Evolutionary conservation across 139 green algal genomes (phyloP), one percentile per base, ranked within the genome.

Genomic region (Yamagishiella unicocca): DNA sequence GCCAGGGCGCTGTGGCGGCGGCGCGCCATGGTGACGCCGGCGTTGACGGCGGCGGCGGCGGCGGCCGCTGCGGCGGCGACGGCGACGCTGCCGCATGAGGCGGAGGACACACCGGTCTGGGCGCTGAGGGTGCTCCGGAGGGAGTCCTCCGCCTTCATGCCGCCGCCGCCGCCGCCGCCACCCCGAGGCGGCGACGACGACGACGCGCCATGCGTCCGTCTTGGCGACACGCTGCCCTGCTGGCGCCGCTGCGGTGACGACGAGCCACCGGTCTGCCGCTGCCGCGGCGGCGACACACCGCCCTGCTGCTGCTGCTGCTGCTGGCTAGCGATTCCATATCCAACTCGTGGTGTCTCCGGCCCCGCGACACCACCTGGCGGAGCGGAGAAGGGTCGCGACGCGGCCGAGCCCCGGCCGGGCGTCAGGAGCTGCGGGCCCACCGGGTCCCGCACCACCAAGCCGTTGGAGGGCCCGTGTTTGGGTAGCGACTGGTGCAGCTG

Each of bases 361-460:
- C 38, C 29, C 29, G 62, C 62, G 62, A 71, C 19, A 58, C 38
- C 58, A 10, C 54, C 58, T 5, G 77, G 55, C 4, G 40, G 40
- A 4, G 77, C 77, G 0, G 77, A 84, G 12, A 84, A 42, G 5
- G 77, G 77, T 10, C 77, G 37, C n/a, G 75, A 22, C 50, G 22
- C 12, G 24, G 31, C 73, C 43, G 35, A 8, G 43, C 42, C 19
- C 31, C 79, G 79, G 3, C 61, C n/a, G 3, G 66, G 8, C 19
- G 61, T 29, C 27, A 50, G 42, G 40, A 85, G 40, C 79, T 85
- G 79, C 6, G 79, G 79, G 14, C 79, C 79, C 40, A 85, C 61
- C 6, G 79, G 79, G 61, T 85, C 79, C 2, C 79, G 61, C 4
- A 66, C 17, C 10, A 85, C 12, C 7, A 85, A 0, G n/a, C 79